Base-by-base conservation (phyloP, 2,329 filamentous ascomycete genomes). In the Rasamsonia emersonii region DNA sequence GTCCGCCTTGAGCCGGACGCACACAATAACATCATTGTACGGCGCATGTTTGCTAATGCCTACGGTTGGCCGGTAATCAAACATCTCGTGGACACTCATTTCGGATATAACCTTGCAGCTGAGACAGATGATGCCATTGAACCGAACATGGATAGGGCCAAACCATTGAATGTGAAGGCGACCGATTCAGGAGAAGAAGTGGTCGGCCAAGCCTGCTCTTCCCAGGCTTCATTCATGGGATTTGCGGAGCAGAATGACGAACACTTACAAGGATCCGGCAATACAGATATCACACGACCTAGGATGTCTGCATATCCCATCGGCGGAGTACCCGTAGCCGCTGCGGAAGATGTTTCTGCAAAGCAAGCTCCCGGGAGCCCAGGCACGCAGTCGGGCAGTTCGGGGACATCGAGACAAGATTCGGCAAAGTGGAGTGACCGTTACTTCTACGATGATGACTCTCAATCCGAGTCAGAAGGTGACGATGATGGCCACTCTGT, bases 21-120 rank as follows among this genome's bases (percentile, higher is more conserved):
- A 0, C 91, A 98, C 64, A 98, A 98, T 61, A 98, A 98, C 58
- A 93, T 98, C 44, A 82, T 96, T 38, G 91, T 98, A 15, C 81
- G 91, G 10, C 80, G 91, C 35, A 93, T 86, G 79, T 98, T 98
- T 56, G 81, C 86, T 35, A 98, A 98, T 51, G 91, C 91, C 0
- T 93, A 93, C 48, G 91, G 91, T 2, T 98, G 91, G 91, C 91
- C 91, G 1, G 91, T 98, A 1, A 68, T 96, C 30, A 88, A 95
- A 60, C 91, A 98, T 59, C 64, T 96, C 13, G 89, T 91, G 32
- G 88, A 96, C 49, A 86, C 86, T 0, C 91, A 98, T 61, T 98
- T 98, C 54, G 82, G 78, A 33, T 82, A 93, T 51, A 78, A 77
- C 1, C 73, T 73, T 28, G 62, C 71, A 2, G 79, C 82, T 0